Percentiles rank a stretch among this genome's conserved stretches.
phyloP scores from a whole-genome alignment of 148 eudicot genomes.

The Chenopodium formosanum region DNA sequence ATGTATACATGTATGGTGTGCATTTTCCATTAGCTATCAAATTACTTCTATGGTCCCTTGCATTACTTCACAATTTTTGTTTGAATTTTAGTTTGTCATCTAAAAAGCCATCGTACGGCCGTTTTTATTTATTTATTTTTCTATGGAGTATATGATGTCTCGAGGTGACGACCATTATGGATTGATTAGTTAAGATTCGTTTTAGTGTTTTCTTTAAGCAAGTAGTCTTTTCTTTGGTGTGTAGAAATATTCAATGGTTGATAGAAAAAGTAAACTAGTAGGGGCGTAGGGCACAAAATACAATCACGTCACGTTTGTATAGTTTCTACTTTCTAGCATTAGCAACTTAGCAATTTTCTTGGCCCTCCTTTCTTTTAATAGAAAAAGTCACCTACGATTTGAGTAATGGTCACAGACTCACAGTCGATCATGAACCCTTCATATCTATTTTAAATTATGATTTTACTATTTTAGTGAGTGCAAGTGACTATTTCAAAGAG shows the following conservation, averaged over 20 bases:
- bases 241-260: slow-evolving; percentile 3
- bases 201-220: background rate
- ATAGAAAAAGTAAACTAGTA: background rate
- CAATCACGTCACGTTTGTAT: background rate
- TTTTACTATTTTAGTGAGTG: background rate
- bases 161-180: background rate
- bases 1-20: background rate
- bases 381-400: too few species aligned
- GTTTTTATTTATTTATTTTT: background rate
- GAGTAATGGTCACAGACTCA: background rate
- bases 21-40: background rate
- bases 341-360: background rate
- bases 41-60: background rate
- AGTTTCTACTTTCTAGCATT: background rate
- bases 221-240: background rate
- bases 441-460: background rate
- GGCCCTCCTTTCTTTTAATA: background rate
- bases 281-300: background rate
- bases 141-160: background rate
- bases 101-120: background rate
- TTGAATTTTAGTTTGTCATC: background rate
- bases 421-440: background rate
- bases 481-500: background rate
- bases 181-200: background rate
- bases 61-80: background rate